Conservation (phyloP, 129 eudicot species). For the Mikania micrantha region DNA sequence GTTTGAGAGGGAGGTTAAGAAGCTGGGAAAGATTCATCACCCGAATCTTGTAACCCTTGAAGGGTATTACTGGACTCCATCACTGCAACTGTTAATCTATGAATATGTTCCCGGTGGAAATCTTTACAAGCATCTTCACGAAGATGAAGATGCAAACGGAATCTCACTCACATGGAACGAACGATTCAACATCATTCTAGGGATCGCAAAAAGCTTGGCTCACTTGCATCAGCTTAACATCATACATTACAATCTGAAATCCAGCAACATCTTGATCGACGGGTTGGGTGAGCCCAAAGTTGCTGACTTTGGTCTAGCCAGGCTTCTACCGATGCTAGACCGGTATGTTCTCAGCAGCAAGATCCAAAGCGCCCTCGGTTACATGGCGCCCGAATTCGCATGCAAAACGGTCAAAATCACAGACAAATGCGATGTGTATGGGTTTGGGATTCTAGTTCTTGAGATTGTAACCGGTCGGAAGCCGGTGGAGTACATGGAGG, state of each 20-base stretch:
- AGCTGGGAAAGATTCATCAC: conserved; percentile 68
- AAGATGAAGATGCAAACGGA: conserved; percentile 30
- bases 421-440: conserved; percentile 87
- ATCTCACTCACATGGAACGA: conserved; percentile 79
- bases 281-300: conserved; percentile 70
- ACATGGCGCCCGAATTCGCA: conserved; percentile 98
- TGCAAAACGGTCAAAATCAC: conserved; percentile 85
- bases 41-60: conserved; percentile 71
- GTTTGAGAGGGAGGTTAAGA: conserved; percentile 79
- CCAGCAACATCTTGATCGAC: conserved; percentile 79
- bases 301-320: conserved; percentile 81
- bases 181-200: conserved; percentile 63
- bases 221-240: conserved; percentile 72
- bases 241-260: conserved; percentile 85
- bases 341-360: conserved; percentile 83
- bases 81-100: conserved; percentile 77
- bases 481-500: conserved; percentile 99
- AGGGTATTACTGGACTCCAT: conserved; percentile 95
- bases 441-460: conserved; percentile 74
- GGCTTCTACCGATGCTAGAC: conserved; percentile 79
- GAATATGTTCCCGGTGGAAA: conserved; percentile 83
- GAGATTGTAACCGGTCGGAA: conserved; percentile 76
- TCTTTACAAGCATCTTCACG: conserved; percentile 78
- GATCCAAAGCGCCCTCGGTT: conserved; percentile 93
- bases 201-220: conserved; percentile 79